Conservation (phyloP, 495 filamentous ascomycete genomes). For the Pyrenopolyporus hunteri region DNA sequence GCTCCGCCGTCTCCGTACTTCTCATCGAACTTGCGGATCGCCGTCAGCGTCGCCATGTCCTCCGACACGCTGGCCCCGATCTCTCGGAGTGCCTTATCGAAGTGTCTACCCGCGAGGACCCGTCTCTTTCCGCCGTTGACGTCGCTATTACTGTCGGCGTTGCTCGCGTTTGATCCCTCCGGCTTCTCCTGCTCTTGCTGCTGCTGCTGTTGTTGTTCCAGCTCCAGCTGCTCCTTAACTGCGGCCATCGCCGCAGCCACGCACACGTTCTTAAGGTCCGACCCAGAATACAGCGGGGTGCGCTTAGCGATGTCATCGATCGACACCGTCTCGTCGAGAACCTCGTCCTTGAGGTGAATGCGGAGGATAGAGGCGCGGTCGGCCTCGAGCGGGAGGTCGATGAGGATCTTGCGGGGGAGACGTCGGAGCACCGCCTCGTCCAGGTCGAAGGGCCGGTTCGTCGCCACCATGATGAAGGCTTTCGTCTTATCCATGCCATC, state of each 20-base stretch:
- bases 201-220: constrained; percentile 57
- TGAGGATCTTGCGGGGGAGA: constrained; percentile 80
- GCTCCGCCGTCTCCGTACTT: constrained; percentile 89
- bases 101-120: constrained; percentile 69
- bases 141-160: constrained; percentile 33
- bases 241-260: constrained; percentile 90
- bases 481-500: constrained; percentile 86
- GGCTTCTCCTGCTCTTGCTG: constrained; percentile 16
- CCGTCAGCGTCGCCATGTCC: constrained; percentile 85
- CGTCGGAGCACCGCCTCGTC: constrained; percentile 91
- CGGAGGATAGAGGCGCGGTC: constrained; percentile 81
- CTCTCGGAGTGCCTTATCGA: constrained; percentile 83
- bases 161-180: not conserved
- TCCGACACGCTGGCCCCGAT: constrained; percentile 93
- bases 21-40: constrained; percentile 95
- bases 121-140: constrained; percentile 69
- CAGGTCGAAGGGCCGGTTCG: constrained; percentile 91
- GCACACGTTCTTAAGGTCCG: constrained; percentile 90
- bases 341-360: constrained; percentile 84
- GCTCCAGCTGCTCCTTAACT: constrained; percentile 72
- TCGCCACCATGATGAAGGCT: constrained; percentile 99
- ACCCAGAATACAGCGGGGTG: constrained; percentile 95
- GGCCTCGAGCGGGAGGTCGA: constrained; percentile 81
- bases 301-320: constrained; percentile 71
- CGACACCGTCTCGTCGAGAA: constrained; percentile 69